These are phyloP conservation scores for Amanita pseudoporphyria DNA, from an alignment of 768 basidiomycete genomes.

Conservation along the genomic window DNA sequence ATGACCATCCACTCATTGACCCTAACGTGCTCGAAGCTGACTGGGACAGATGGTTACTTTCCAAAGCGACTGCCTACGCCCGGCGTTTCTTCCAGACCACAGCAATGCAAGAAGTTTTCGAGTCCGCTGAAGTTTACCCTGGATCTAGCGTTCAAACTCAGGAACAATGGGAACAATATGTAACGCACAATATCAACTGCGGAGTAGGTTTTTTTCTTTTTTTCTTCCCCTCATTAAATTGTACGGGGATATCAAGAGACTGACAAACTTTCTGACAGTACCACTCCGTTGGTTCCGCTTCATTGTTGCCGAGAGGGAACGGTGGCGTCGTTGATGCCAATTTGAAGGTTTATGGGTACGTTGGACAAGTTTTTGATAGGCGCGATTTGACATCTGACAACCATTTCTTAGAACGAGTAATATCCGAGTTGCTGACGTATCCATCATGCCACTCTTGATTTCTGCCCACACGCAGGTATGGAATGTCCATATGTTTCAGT, in stretches of 20 bases:
- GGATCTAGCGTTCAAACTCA: slow-evolving; percentile 10
- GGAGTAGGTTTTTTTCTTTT: slow-evolving; percentile 1
- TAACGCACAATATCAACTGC: neutral
- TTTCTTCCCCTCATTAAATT: no score
- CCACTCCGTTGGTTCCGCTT: slow-evolving; percentile 19
- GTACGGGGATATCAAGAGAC: neutral
- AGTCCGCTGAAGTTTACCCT: slow-evolving; percentile 20
- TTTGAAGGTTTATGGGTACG: slow-evolving; percentile 3
- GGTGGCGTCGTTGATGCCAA: slow-evolving; percentile 19
- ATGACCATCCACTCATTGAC: slow-evolving; percentile 19
- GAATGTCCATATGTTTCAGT: neutral
- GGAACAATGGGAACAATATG: slow-evolving; percentile 7
- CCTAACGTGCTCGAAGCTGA: slow-evolving; percentile 21
- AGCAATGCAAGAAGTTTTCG: slow-evolving; percentile 21
- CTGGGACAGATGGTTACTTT: slow-evolving; percentile 23
- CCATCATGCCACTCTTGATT: slow-evolving; percentile 30
- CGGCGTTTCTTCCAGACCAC: slow-evolving; percentile 21
- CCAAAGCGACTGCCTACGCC: slow-evolving; percentile 22
- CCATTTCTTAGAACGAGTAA: slow-evolving; percentile 30
- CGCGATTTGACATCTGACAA: neutral
- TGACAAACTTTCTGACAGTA: neutral
- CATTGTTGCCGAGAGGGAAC: slow-evolving; percentile 20
- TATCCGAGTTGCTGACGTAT: slow-evolving; percentile 36
- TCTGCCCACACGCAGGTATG: slow-evolving; percentile 25
- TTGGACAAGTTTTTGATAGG: neutral